Percentiles rank a stretch among this genome's conserved stretches.
phyloP scores from a whole-genome alignment of 2,329 filamentous ascomycete genomes.

The Sclerotinia glacialis region DNA sequence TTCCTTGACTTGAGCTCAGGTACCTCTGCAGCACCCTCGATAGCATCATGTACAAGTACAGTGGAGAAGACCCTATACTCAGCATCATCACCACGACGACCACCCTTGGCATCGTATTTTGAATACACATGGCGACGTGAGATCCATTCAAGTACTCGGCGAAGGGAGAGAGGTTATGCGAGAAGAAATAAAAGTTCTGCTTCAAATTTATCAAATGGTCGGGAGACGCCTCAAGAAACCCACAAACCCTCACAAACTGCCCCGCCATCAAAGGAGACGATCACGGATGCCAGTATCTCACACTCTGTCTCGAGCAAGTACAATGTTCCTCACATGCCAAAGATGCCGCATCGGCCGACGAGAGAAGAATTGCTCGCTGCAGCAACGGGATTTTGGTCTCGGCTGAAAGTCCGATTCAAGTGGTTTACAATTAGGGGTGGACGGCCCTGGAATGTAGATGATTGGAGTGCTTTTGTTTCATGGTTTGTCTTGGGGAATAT shows the following conservation, averaged over 20 bases:
- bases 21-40: constrained; percentile 40
- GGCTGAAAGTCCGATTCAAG: constrained; percentile 88
- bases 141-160: constrained; percentile 36
- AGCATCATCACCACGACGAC: constrained; percentile 23
- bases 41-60: constrained; percentile 28
- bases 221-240: constrained; percentile 30
- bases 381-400: constrained; percentile 88
- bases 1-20: constrained; percentile 47
- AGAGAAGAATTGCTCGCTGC: constrained; percentile 92
- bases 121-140: constrained; percentile 35
- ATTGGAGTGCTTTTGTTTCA: constrained; percentile 92
- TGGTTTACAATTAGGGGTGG: constrained; percentile 96
- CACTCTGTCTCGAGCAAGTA: constrained; percentile 48
- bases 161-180: constrained; percentile 30
- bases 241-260: constrained; percentile 25
- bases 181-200: constrained; percentile 39
- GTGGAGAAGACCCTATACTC: constrained; percentile 33
- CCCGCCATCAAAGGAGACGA: constrained; percentile 25
- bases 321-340: constrained; percentile 56
- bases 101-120: constrained; percentile 24
- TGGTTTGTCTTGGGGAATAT: constrained; percentile 94
- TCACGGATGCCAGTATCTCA: background rate
- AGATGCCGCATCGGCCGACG: constrained; percentile 81
- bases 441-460: constrained; percentile 91
- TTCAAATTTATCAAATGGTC: constrained; percentile 31